These are phyloP conservation scores for Penicillium glabrum DNA, from an alignment of 2,329 filamentous ascomycete species.

Conservation along the genomic window DNA sequence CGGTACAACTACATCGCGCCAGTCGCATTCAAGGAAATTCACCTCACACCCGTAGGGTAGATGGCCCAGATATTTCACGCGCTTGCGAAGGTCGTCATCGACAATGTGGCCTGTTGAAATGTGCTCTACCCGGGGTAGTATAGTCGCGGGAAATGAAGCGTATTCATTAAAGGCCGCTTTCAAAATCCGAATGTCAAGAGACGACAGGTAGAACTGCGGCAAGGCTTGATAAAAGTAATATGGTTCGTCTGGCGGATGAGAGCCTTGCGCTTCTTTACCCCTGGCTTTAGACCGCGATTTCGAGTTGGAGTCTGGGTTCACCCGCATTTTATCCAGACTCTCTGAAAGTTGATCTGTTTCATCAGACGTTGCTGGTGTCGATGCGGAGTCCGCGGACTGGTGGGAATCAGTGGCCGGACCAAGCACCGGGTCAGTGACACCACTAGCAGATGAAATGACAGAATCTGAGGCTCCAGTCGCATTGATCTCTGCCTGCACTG, in stretches of 20 bases:
- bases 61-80: constrained; percentile 83
- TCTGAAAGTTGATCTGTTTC: constrained; percentile 25
- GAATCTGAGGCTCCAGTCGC: constrained; percentile 52
- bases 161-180: constrained; percentile 87
- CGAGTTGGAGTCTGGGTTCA: constrained; percentile 14
- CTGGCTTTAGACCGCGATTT: constrained; percentile 27
- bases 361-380: constrained; percentile 15
- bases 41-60: constrained; percentile 89
- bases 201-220: constrained; percentile 84
- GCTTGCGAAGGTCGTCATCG: constrained; percentile 78
- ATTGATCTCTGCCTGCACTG: constrained; percentile 50
- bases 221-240: constrained; percentile 89
- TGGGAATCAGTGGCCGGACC: constrained; percentile 7
- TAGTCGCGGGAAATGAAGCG: constrained; percentile 76
- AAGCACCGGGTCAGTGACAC: constrained; percentile 26
- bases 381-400: background rate
- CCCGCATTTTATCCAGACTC: constrained; percentile 22
- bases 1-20: constrained; percentile 81
- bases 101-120: constrained; percentile 85
- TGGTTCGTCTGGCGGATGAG: constrained; percentile 50
- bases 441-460: constrained; percentile 38
- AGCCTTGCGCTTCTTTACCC: constrained; percentile 37
- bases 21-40: constrained; percentile 89
- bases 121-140: constrained; percentile 83
- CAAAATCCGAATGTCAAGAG: constrained; percentile 87